A percentile compares a stretch with the other conserved stretches of the same genome.
Conservation (phyloP, 108 stramenopile species). For the Stephanodiscus minutulus region DNA sequence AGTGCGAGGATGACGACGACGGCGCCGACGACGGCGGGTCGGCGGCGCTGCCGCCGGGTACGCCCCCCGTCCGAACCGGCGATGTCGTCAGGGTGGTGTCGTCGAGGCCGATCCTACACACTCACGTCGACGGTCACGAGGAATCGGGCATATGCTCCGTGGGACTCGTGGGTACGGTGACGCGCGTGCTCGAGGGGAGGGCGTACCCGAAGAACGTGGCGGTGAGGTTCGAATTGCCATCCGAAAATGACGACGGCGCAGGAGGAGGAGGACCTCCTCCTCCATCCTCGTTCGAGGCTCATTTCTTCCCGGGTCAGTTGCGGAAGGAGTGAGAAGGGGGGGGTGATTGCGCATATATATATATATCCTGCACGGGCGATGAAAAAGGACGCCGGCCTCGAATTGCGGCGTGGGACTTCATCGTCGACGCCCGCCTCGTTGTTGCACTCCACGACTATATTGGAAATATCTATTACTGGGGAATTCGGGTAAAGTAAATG, state of each 20-base stretch:
- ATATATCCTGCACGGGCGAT: no score
- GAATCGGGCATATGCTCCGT: slow-evolving; percentile 35
- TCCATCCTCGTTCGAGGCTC: slow-evolving; percentile 33
- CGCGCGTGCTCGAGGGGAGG: slow-evolving; percentile 25
- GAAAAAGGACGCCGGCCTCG: no score
- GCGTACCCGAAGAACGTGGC: slow-evolving; percentile 44
- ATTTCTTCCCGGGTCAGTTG: slow-evolving; percentile 41
- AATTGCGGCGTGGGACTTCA: no score
- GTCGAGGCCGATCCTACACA: slow-evolving; percentile 36
- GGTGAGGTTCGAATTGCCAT: slow-evolving; percentile 32
- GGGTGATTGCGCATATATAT: no score
- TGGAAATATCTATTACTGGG: no score
- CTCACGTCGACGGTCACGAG: slow-evolving; percentile 33
- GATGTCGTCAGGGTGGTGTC: slow-evolving; percentile 36
- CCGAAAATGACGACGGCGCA: no score
- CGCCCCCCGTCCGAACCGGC: slow-evolving; percentile 3
- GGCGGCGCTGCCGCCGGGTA: slow-evolving; percentile 7
- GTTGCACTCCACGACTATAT: no score
- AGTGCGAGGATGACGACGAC: slow-evolving; percentile 1
- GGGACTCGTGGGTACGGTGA: slow-evolving; percentile 45
- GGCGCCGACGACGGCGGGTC: slow-evolving; percentile 1
- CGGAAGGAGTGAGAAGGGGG: no score
- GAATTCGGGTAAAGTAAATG: no score
- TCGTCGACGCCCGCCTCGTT: no score
- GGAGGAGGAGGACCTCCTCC: neutral